phyloP scores from a whole-genome alignment of 208 protist genomes.

The Vickermania ingenoplastis region DNA sequence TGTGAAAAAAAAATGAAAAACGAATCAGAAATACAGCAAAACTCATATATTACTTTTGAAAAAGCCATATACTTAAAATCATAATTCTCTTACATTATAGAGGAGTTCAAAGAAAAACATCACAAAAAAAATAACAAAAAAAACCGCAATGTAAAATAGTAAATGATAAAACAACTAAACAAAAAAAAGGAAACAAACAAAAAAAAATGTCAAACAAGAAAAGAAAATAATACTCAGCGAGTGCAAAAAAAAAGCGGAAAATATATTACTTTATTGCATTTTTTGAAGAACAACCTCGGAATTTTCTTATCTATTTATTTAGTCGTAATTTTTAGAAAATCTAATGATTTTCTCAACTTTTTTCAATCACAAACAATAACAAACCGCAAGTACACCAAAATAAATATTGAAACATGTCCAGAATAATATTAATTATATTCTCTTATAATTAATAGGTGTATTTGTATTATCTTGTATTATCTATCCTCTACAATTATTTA shows the following conservation, averaged over 20 bases:
- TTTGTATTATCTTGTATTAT: no score
- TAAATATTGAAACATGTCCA: slow-evolving; percentile 7
- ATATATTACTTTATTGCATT: not conserved
- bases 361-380: no score
- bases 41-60: not conserved
- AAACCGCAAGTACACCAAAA: no score
- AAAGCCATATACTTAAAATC: slow-evolving; percentile 4
- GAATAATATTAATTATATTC: no score
- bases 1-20: not conserved
- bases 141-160: slow-evolving; percentile 5
- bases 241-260: no score
- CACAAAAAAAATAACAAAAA: slow-evolving; percentile 4
- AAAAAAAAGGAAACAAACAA: slow-evolving; percentile 9
- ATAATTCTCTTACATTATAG: not conserved
- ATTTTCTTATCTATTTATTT: no score
- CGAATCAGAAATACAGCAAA: not conserved
- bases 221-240: no score
- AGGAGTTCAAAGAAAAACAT: not conserved
- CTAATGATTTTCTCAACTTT: no score
- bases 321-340: not conserved
- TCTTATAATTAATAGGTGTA: no score
- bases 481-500: no score
- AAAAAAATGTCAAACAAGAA: slow-evolving; percentile 6
- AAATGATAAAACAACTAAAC: slow-evolving; percentile 5
- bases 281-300: not conserved